A percentile compares a stretch with the other conserved stretches of the same genome.
Evolutionary conservation across 2,329 filamentous ascomycete species (phyloP).

Genomic region (Botrytis fragariae): DNA sequence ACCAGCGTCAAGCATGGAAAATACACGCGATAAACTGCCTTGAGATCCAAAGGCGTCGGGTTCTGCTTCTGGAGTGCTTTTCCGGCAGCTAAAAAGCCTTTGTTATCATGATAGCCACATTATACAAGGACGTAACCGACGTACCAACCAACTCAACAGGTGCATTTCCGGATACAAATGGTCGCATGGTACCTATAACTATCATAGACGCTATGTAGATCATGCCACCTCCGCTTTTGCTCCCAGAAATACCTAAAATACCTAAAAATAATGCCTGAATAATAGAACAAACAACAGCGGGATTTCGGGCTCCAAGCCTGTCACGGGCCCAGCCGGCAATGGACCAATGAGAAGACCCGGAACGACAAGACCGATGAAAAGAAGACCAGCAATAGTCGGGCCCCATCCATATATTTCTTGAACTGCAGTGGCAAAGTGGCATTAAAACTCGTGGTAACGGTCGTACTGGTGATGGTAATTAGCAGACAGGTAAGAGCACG

Average conservation of each 20-base stretch:
- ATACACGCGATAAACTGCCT: neutral
- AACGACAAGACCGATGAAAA: neutral
- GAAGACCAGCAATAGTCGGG: neutral
- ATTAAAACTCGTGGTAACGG: neutral
- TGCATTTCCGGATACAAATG: conserved; percentile 2
- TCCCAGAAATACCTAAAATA: neutral
- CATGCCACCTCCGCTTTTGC: neutral
- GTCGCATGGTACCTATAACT: neutral
- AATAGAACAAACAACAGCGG: neutral
- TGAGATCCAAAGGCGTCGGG: neutral
- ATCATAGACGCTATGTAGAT: neutral
- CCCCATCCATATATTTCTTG: neutral
- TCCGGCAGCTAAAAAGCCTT: neutral
- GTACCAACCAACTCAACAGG: neutral
- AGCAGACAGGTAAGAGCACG: neutral
- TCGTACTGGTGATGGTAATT: neutral
- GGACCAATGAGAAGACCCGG: neutral
- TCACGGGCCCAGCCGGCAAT: neutral
- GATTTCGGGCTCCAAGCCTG: neutral
- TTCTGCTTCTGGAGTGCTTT: neutral
- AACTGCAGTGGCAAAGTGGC: conserved; percentile 1
- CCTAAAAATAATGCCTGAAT: neutral
- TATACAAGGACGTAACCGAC: neutral
- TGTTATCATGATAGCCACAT: neutral
- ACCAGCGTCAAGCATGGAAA: neutral